These are phyloP conservation scores for Yamadazyma spencermartinsiae DNA, from an alignment of 1,139 yeast genomes.

Conservation along the genomic window DNA sequence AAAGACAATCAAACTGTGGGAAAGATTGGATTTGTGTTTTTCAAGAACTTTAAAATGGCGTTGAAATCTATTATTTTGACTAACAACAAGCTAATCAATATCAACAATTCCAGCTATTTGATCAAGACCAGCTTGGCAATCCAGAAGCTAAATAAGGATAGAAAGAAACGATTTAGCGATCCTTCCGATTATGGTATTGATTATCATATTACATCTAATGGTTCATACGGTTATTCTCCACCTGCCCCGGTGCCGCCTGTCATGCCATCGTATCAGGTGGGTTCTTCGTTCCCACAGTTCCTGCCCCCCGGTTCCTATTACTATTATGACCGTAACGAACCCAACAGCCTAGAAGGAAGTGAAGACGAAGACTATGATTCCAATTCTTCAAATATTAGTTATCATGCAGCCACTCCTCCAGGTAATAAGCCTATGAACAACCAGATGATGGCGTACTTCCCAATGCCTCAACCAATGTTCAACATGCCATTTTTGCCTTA, in stretches of 20 bases:
- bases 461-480: constrained; percentile 7
- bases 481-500: constrained; percentile 7
- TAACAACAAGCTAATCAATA: constrained; percentile 29
- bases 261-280: constrained; percentile 8
- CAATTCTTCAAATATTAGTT: not conserved
- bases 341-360: constrained; percentile 1
- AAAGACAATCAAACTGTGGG: constrained; percentile 24
- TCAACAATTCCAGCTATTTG: constrained; percentile 23
- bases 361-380: not conserved
- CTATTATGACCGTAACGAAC: not conserved
- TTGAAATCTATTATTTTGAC: constrained; percentile 41
- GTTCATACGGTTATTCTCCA: not conserved
- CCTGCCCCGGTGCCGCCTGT: not conserved
- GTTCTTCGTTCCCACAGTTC: constrained; percentile 8
- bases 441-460: constrained; percentile 2
- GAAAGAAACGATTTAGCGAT: constrained; percentile 8
- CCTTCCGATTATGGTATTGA: constrained; percentile 1
- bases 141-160: constrained; percentile 25
- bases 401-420: not conserved
- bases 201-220: not conserved
- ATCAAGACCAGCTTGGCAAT: constrained; percentile 46
- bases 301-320: constrained; percentile 9
- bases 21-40: constrained; percentile 46
- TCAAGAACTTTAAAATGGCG: constrained; percentile 38
- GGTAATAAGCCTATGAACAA: not conserved